phyloP scores from a whole-genome alignment of 192 early-diverging fungal species.

The Backusella luteola region DNA sequence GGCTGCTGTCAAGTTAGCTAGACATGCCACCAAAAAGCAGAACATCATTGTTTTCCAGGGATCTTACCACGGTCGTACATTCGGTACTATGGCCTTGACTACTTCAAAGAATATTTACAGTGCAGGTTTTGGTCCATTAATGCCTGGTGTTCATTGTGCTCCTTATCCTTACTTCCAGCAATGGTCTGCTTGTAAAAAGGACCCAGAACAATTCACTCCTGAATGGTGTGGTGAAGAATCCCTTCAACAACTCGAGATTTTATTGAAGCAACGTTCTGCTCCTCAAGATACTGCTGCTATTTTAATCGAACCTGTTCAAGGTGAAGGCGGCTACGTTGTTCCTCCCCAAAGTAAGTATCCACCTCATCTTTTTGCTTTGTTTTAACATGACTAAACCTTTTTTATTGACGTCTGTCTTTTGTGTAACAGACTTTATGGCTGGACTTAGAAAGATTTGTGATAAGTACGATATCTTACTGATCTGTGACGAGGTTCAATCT shows the following conservation, averaged over 20 bases:
- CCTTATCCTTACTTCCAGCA: slow-evolving; percentile 41
- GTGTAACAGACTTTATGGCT: slow-evolving; percentile 27
- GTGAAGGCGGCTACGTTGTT: slow-evolving; percentile 46
- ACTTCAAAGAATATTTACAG: slow-evolving; percentile 46
- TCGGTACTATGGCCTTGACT: slow-evolving; percentile 45
- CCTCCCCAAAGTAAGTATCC: slow-evolving; percentile 34
- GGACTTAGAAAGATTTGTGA: slow-evolving; percentile 39
- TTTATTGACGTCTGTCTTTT: not conserved
- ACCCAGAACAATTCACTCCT: slow-evolving; percentile 26
- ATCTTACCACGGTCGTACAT: slow-evolving; percentile 46
- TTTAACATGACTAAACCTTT: not conserved
- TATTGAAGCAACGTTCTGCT: slow-evolving; percentile 40
- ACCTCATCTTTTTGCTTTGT: not conserved
- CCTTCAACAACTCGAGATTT: slow-evolving; percentile 36
- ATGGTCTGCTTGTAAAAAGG: slow-evolving; percentile 31
- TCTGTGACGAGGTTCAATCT: slow-evolving; percentile 44
- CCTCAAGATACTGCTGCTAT: slow-evolving; percentile 45
- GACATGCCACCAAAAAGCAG: slow-evolving; percentile 46
- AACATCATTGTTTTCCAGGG: slow-evolving; percentile 48
- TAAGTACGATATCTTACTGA: slow-evolving; percentile 41
- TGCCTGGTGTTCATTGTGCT: slow-evolving; percentile 43
- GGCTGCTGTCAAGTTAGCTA: slow-evolving; percentile 40
- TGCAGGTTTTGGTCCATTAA: slow-evolving; percentile 40
- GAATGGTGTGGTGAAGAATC: slow-evolving; percentile 38
- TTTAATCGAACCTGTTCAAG: slow-evolving; percentile 41